Conservation (phyloP, 176 grass and related monocot genomes). For the Pontederia paniculata region DNA sequence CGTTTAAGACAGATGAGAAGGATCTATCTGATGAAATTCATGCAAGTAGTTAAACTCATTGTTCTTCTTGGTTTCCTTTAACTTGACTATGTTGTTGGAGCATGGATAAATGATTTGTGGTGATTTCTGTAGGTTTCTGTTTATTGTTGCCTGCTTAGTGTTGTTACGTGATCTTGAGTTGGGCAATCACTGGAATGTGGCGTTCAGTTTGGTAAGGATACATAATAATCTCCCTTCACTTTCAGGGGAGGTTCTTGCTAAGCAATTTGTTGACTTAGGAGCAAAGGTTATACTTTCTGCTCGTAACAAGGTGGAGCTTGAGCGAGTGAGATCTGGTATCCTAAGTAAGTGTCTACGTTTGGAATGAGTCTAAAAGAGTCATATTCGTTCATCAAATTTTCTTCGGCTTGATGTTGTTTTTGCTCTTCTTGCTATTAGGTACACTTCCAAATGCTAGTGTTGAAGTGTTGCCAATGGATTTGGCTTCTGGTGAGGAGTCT, state of each 20-base stretch:
- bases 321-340: slow-evolving; percentile 69
- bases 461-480: slow-evolving; percentile 93
- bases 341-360: slow-evolving; percentile 39
- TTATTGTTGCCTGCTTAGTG: no score
- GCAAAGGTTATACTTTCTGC: slow-evolving; percentile 92
- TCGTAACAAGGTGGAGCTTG: slow-evolving; percentile 62
- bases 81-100: no score
- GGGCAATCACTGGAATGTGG: not conserved
- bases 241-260: slow-evolving; percentile 73
- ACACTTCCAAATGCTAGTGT: slow-evolving; percentile 48
- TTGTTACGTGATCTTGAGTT: no score
- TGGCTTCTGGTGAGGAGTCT: slow-evolving; percentile 63
- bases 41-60: no score
- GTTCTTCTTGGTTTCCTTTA: no score
- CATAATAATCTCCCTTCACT: slow-evolving; percentile 14
- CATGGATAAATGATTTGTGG: no score
- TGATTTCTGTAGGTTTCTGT: no score
- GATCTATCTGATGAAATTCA: no score
- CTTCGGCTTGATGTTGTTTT: not conserved
- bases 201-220: not conserved
- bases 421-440: slow-evolving; percentile 24
- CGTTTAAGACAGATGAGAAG: no score
- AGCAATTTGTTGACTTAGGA: slow-evolving; percentile 71
- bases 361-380: not conserved
- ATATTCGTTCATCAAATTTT: not conserved